Conservation (phyloP, 2,329 filamentous ascomycete genomes). For the Lachnellula subtilissima region DNA sequence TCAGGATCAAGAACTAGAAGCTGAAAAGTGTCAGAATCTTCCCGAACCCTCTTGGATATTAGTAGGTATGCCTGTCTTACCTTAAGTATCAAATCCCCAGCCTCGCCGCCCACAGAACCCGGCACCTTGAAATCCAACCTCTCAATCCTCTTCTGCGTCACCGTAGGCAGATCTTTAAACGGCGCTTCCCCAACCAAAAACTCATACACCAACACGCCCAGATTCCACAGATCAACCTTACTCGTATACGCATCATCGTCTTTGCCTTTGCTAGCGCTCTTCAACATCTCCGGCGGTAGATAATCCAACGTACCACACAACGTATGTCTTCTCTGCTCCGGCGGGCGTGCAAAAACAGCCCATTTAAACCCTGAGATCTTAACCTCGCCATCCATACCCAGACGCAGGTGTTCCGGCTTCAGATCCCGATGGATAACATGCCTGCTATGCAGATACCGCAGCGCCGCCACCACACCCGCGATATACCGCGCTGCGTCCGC, state of each 20-base stretch:
- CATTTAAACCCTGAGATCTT: conserved; percentile 67
- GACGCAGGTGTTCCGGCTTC: conserved; percentile 91
- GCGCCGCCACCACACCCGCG: conserved; percentile 68
- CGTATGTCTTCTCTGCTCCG: conserved; percentile 82
- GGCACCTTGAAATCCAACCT: conserved; percentile 85
- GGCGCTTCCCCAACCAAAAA: conserved; percentile 90
- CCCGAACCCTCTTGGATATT: background rate
- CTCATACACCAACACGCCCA: conserved; percentile 92
- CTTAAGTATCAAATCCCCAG: conserved; percentile 81
- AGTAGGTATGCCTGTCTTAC: conserved; percentile 42
- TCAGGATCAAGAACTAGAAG: conserved; percentile 84
- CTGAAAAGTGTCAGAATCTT: conserved; percentile 38
- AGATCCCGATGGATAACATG: conserved; percentile 94
- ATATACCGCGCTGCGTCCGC: conserved; percentile 67
- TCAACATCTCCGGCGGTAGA: conserved; percentile 91
- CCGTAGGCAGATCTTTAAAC: conserved; percentile 86
- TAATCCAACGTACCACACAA: conserved; percentile 96
- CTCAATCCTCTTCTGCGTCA: conserved; percentile 83
- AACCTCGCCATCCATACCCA: conserved; percentile 92
- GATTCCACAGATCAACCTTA: conserved; percentile 90
- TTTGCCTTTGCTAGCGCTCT: no score
- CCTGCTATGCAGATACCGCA: conserved; percentile 86
- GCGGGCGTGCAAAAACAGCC: conserved; percentile 75
- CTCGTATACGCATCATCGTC: conserved; percentile 77
- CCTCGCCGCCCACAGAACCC: conserved; percentile 80